Base-by-base conservation (phyloP, 2,329 filamentous ascomycete genomes). In the Rhynchosporium agropyri region DNA sequence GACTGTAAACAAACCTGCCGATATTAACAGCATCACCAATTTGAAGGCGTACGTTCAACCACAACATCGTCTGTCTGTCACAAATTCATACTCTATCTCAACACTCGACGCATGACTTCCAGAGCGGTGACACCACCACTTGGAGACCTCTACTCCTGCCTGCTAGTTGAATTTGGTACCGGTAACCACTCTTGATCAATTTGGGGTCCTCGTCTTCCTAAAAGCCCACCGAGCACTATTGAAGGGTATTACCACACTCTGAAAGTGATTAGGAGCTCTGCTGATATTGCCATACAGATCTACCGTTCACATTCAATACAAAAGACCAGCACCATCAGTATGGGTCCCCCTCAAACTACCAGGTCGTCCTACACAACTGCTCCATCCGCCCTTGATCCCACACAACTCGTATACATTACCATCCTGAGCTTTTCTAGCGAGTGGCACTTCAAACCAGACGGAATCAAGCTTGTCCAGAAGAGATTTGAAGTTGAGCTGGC, bases 361-460 rank as follows among this genome's bases (percentile, higher is more conserved):
- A 54, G 38, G 51, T 54, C 51, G 40, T 28, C 33, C 10, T 54
- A 40, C 12, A 29, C 51, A 38, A 54, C 51, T 42, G 42, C 20
- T 36, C 40, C 29, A 28, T 63, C 29, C n/a, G 29, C 58, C 26
- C 26, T 31, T 8, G 26, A 48, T 13, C 46, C 48, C 8, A 29
- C 53, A 8, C 45, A 45, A 10, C 2, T 31, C 13, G 36, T 26
- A 4, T 8, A 40, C 9, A n/a, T 58, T 3, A 40, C 56, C 29
- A 40, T 40, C 31, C 13, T 55, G 43, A 51, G 38, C 13, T 67
- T 70, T 63, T 63, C 63, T 4, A 62, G 53, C n/a, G 65, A 69
- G 55, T 70, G 66, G 65, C 58, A 65, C 42, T 71, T 70, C 48
- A 66, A 65, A 12, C 67, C 65, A n/a, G 61, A 65, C 3, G 70